phyloP scores from a whole-genome alignment of 306 rosid species.

The Prunus mume region DNA sequence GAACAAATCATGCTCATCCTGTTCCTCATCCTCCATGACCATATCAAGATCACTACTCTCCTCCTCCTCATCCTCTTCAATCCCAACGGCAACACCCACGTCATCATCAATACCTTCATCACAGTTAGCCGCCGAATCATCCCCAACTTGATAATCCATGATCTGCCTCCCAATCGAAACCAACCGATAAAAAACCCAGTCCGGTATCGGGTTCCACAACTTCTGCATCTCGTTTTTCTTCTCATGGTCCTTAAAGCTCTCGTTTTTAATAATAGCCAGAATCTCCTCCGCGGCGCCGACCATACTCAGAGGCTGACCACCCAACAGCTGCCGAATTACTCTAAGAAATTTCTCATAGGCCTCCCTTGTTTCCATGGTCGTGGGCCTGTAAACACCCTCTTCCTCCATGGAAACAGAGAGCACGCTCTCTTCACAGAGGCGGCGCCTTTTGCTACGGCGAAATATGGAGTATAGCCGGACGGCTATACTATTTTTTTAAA shows the following conservation, averaged over 20 bases:
- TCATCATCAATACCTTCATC: constrained; percentile 3
- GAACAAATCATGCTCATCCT: constrained; percentile 29
- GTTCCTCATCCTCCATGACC: constrained; percentile 71
- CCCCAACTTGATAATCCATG: constrained; percentile 58
- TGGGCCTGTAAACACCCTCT: constrained; percentile 51
- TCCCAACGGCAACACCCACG: constrained; percentile 60
- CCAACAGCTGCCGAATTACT: constrained; percentile 54
- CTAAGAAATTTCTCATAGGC: constrained; percentile 69
- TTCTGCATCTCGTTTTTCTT: constrained; percentile 75
- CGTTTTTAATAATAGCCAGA: too few relatives aligned
- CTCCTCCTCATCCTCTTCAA: constrained; percentile 44
- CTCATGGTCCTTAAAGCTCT: constrained; percentile 19
- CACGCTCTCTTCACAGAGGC: constrained; percentile 64
- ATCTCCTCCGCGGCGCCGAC: too few relatives aligned
- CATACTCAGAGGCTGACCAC: constrained; percentile 12
- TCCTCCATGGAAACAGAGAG: constrained; percentile 42
- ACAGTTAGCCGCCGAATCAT: constrained; percentile 44
- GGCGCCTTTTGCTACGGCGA: too few relatives aligned
- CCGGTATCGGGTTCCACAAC: constrained; percentile 40
- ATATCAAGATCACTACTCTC: constrained; percentile 58
- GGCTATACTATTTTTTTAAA: too few relatives aligned
- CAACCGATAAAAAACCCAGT: constrained; percentile 46
- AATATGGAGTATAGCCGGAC: too few relatives aligned
- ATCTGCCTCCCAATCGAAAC: constrained; percentile 57
- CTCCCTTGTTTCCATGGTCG: constrained; percentile 56